Evolutionary conservation across 129 eudicot genomes (phyloP).

Genomic region (Deinandra increscens): DNA sequence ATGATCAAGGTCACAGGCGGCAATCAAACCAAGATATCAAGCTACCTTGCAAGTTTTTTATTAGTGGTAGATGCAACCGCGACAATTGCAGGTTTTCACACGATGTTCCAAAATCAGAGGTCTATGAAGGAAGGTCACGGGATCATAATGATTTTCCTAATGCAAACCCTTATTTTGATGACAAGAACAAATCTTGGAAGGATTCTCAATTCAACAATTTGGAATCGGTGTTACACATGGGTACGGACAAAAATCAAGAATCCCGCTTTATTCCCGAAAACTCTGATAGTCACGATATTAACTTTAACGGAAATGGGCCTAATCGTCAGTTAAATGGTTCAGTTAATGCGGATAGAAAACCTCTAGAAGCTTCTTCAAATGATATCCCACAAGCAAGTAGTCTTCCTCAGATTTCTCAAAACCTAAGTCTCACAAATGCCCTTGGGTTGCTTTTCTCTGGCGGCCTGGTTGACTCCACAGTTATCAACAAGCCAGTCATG

Average conservation of each 20-base stretch:
- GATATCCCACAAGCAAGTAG: constrained; percentile 15
- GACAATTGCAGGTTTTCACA: constrained; percentile 70
- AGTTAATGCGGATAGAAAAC: constrained; percentile 21
- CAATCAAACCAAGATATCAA: constrained; percentile 38
- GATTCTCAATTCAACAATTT: constrained; percentile 47
- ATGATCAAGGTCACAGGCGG: constrained; percentile 45
- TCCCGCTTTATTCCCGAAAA: constrained; percentile 18
- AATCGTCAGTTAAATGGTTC: constrained; percentile 35
- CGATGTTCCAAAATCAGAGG: constrained; percentile 37
- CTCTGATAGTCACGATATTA: constrained; percentile 17
- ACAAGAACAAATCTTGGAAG: constrained; percentile 41
- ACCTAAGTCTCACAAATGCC: constrained; percentile 29
- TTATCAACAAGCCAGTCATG: constrained; percentile 23
- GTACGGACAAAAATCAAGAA: constrained; percentile 26
- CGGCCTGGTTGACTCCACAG: constrained; percentile 21
- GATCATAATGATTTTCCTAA: constrained; percentile 23
- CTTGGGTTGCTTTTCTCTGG: constrained; percentile 24
- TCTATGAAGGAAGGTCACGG: constrained; percentile 25
- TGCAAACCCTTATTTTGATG: constrained; percentile 25
- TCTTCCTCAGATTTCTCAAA: constrained; percentile 32
- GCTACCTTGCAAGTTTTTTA: constrained; percentile 58
- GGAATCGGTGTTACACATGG: constrained; percentile 17
- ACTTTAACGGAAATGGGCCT: constrained; percentile 33
- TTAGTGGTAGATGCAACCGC: constrained; percentile 66
- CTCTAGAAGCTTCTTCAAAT: constrained; percentile 29